phyloP scores from a whole-genome alignment of 352 stramenopile species.

The Pythium myriotylum region DNA sequence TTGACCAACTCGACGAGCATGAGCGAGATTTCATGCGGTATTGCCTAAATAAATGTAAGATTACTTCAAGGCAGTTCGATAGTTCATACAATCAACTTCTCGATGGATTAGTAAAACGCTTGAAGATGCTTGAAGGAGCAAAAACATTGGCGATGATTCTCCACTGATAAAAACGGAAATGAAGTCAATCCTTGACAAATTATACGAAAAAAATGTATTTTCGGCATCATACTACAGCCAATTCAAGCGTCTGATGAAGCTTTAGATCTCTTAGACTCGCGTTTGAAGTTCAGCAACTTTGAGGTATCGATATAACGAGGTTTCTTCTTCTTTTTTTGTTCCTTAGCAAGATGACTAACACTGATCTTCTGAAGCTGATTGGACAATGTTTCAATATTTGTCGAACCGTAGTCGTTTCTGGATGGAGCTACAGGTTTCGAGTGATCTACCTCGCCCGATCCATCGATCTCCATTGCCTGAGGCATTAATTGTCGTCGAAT shows the following conservation, averaged over 20 bases:
- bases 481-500: slow-evolving; percentile 26
- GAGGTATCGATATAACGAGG: slow-evolving; percentile 23
- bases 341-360: slow-evolving; percentile 9
- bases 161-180: slow-evolving; percentile 17
- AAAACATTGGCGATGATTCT: slow-evolving; percentile 21
- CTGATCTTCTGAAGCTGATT: slow-evolving; percentile 24
- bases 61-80: slow-evolving; percentile 22
- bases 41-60: slow-evolving; percentile 23
- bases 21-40: slow-evolving; percentile 29
- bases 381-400: slow-evolving; percentile 21
- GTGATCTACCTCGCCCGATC: slow-evolving; percentile 8
- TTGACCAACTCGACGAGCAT: slow-evolving; percentile 18
- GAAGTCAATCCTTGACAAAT: slow-evolving; percentile 19
- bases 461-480: slow-evolving; percentile 24
- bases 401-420: slow-evolving; percentile 18
- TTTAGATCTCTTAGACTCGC: slow-evolving; percentile 17
- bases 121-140: slow-evolving; percentile 20
- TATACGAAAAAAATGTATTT: slow-evolving; percentile 24
- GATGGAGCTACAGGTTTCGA: slow-evolving; percentile 19
- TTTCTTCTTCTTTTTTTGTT: slow-evolving; percentile 25
- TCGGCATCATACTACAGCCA: slow-evolving; percentile 15
- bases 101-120: slow-evolving; percentile 14
- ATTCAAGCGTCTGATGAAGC: slow-evolving; percentile 20
- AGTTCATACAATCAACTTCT: slow-evolving; percentile 22
- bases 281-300: slow-evolving; percentile 23